Percentiles rank a stretch among this genome's conserved stretches.
These are phyloP conservation scores for Candolleomyces eurysporus DNA, from an alignment of 768 basidiomycete species.

Conservation along the genomic window DNA sequence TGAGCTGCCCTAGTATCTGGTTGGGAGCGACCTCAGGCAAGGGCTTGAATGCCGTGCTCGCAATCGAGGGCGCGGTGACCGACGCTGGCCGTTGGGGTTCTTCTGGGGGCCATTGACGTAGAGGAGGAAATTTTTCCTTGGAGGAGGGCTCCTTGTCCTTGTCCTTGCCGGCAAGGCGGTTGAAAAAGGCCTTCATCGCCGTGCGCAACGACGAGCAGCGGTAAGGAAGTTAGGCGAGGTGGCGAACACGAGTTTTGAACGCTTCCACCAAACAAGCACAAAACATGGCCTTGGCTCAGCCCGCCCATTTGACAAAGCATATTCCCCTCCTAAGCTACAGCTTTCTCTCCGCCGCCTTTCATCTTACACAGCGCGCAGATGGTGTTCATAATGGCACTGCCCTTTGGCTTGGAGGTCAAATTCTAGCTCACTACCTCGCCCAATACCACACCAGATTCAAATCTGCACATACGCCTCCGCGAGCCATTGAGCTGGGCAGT, in stretches of 20 bases:
- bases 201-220: conserved; percentile 9
- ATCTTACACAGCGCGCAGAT: conserved; percentile 56
- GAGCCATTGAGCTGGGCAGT: conserved; percentile 75
- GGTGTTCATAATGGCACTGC: conserved; percentile 75
- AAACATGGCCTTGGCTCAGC: conserved; percentile 32
- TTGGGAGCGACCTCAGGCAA: conserved; percentile 61
- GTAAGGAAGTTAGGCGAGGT: conserved; percentile 7
- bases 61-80: conserved; percentile 40
- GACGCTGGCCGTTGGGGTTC: conserved; percentile 22
- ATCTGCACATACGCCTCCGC: conserved; percentile 23
- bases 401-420: conserved; percentile 82
- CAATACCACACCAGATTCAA: conserved; percentile 28
- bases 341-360: conserved; percentile 37
- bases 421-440: conserved; percentile 62
- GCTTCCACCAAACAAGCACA: conserved; percentile 27
- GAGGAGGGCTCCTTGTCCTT: conserved; percentile 51
- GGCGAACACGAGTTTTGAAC: conserved; percentile 26
- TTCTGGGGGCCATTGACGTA: conserved; percentile 68
- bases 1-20: conserved; percentile 32
- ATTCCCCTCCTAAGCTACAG: conserved; percentile 44
- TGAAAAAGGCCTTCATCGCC: conserved; percentile 82
- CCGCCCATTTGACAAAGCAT: conserved; percentile 69
- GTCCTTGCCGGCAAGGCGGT: conserved; percentile 68
- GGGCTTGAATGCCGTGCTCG: conserved; percentile 62
- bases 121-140: conserved; percentile 70